Percentiles rank a stretch among this genome's conserved stretches.
Evolutionary conservation across 331 rosid genomes (phyloP).

Genomic region (Quercus lobata): DNA sequence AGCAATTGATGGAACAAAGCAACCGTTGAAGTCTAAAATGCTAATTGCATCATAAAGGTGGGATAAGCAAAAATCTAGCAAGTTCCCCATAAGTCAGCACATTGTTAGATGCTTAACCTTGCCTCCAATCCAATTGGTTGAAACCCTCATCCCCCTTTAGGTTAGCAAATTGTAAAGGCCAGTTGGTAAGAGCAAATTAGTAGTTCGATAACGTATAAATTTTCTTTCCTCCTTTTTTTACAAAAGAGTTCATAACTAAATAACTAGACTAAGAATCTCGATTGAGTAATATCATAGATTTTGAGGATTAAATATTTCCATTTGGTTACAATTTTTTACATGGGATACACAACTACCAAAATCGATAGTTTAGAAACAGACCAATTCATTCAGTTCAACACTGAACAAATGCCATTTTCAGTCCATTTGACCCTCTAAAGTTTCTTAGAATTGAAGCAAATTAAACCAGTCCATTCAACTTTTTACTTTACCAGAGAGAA

Average conservation of each 20-base stretch:
- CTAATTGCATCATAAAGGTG: background rate
- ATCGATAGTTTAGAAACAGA: no score
- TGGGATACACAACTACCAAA: no score
- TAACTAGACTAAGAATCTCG: background rate
- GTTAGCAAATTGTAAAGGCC: background rate
- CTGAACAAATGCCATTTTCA: no score
- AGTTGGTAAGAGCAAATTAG: background rate
- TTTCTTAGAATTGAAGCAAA: no score
- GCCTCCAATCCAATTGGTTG: background rate
- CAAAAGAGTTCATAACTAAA: no score
- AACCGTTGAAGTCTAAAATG: background rate
- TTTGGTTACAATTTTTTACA: background rate
- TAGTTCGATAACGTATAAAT: background rate
- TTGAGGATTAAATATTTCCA: background rate
- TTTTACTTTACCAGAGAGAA: no score
- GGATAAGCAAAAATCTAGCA: background rate
- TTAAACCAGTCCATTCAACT: no score
- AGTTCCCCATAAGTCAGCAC: background rate
- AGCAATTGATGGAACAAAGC: background rate
- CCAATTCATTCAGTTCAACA: no score
- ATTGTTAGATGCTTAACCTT: background rate
- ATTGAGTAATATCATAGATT: background rate
- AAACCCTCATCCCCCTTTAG: background rate
- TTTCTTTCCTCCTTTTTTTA: background rate
- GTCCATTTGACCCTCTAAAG: no score